A percentile compares a stretch with the other conserved stretches of the same genome.
These are phyloP conservation scores for Diaporthe citri DNA, from an alignment of 2,329 filamentous ascomycete genomes.

Conservation along the genomic window DNA sequence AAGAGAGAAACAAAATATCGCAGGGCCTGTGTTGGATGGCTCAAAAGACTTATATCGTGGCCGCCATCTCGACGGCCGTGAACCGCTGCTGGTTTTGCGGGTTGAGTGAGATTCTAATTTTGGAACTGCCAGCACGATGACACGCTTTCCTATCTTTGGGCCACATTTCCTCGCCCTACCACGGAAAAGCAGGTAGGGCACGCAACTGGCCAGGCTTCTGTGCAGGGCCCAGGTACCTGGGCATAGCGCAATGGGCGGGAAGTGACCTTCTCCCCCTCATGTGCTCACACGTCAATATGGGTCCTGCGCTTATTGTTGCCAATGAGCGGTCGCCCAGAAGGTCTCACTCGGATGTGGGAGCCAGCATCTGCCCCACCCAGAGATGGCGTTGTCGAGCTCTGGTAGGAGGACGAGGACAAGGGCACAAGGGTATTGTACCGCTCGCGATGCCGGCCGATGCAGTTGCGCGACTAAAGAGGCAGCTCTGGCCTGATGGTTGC, in stretches of 20 bases:
- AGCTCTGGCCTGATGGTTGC: constrained; percentile 45
- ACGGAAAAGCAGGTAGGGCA: constrained; percentile 40
- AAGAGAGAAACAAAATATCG: constrained; percentile 57
- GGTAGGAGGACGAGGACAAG: constrained; percentile 39
- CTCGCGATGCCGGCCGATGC: constrained; percentile 38
- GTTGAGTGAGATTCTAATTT: constrained; percentile 59
- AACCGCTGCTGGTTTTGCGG: constrained; percentile 46
- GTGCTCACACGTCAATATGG: constrained; percentile 38
- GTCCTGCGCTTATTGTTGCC: constrained; percentile 48
- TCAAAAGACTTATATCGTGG: constrained; percentile 71
- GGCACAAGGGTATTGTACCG: constrained; percentile 38
- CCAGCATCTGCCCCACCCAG: constrained; percentile 48
- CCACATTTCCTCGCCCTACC: constrained; percentile 45
- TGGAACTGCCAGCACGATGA: constrained; percentile 48
- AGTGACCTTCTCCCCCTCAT: constrained; percentile 36
- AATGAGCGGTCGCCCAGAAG: constrained; percentile 45
- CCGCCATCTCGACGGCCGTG: constrained; percentile 57
- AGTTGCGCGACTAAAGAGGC: constrained; percentile 50
- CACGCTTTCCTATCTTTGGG: constrained; percentile 57
- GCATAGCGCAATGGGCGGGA: constrained; percentile 26
- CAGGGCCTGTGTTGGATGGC: constrained; percentile 54
- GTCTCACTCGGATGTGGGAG: constrained; percentile 47
- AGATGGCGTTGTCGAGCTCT: constrained; percentile 40
- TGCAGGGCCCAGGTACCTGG: constrained; percentile 29
- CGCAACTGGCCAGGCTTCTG: constrained; percentile 41